These are phyloP conservation scores for Liquidambar formosana DNA, from an alignment of 164 flowering plant species.

Conservation along the genomic window DNA sequence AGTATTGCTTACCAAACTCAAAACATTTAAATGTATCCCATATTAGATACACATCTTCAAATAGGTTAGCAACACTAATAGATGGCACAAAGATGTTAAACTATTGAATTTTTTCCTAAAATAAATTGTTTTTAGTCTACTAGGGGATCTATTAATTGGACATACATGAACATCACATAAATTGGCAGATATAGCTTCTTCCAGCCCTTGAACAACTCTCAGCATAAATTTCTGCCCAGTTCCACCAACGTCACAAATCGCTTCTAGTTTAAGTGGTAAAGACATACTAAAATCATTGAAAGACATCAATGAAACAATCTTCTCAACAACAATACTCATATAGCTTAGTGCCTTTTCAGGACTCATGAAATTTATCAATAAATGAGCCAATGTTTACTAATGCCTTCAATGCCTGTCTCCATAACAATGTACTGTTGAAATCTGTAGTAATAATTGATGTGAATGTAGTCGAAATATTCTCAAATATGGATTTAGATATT, in stretches of 20 bases:
- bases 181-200: constrained; percentile 51
- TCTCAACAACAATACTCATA: constrained; percentile 57
- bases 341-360: constrained; percentile 54
- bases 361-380: constrained; percentile 41
- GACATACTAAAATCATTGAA: constrained; percentile 44
- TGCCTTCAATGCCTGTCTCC: constrained; percentile 68
- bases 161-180: constrained; percentile 62
- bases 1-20: not conserved
- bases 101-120: not conserved
- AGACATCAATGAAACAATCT: constrained; percentile 42
- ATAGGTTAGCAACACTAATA: not conserved
- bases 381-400: constrained; percentile 63
- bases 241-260: constrained; percentile 56
- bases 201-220: constrained; percentile 54
- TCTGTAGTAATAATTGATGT: constrained; percentile 40
- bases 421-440: constrained; percentile 32
- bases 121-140: not conserved
- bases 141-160: constrained; percentile 11
- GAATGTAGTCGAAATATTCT: constrained; percentile 51
- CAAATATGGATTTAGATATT: constrained; percentile 45
- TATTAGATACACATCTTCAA: not conserved
- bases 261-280: constrained; percentile 55
- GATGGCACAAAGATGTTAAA: not conserved
- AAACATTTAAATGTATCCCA: not conserved
- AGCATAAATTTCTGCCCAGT: constrained; percentile 47